These are phyloP conservation scores for Mortierella polycephala DNA, from an alignment of 371 early-diverging fungal genomes.

Conservation along the genomic window DNA sequence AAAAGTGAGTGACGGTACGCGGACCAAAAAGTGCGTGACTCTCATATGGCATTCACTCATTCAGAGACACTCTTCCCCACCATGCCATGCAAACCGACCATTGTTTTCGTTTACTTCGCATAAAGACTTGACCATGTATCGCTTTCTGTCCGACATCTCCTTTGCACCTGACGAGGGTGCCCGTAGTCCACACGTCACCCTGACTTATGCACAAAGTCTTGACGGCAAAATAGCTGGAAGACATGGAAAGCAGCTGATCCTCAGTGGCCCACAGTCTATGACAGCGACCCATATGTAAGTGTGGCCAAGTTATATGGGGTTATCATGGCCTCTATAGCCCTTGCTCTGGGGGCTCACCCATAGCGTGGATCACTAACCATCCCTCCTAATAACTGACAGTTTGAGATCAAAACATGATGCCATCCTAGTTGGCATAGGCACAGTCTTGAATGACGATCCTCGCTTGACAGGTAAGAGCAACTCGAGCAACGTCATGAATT, in stretches of 20 bases:
- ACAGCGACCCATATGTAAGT: conserved; percentile 77
- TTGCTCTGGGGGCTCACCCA: background rate
- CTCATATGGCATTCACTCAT: background rate
- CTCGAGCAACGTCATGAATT: background rate
- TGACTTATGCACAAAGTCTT: conserved; percentile 92
- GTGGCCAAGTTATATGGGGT: background rate
- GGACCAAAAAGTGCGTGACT: conserved; percentile 1
- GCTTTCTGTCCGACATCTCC: conserved; percentile 25
- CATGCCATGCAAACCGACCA: too few species aligned
- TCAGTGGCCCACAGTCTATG: conserved; percentile 84
- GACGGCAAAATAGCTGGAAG: conserved; percentile 84
- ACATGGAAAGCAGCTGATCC: conserved; percentile 67
- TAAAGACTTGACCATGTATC: conserved; percentile 8
- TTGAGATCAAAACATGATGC: conserved; percentile 82
- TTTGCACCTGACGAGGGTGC: conserved; percentile 7
- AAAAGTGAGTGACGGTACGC: too few species aligned
- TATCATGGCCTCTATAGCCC: background rate
- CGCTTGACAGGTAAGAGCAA: conserved; percentile 72
- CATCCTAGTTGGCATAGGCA: conserved; percentile 91
- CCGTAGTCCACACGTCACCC: conserved; percentile 64
- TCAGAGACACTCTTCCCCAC: background rate
- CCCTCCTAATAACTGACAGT: conserved; percentile 34
- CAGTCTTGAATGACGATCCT: conserved; percentile 88
- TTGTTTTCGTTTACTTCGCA: background rate
- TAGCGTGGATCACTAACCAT: background rate